Evolutionary conservation across 176 grass and related monocot species (phyloP).

Genomic region (Ensete ventricosum): DNA sequence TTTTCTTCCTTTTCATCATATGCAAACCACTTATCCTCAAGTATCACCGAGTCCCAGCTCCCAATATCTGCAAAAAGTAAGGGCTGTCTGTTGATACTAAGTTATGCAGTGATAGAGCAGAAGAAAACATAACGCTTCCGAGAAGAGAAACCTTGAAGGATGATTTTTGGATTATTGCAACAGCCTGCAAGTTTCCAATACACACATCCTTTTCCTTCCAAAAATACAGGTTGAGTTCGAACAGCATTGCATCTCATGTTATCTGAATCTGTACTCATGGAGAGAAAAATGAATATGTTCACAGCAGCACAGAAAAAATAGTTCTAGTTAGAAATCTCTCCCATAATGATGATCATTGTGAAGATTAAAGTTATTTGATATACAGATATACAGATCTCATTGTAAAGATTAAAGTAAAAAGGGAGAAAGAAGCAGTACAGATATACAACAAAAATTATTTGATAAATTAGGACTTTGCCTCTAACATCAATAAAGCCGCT

Average conservation of each 20-base stretch:
- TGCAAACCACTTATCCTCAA: slow-evolving; percentile 37
- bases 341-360: no score
- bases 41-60: slow-evolving; percentile 11
- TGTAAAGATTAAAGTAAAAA: neutral
- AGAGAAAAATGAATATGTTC: neutral
- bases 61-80: slow-evolving; percentile 26
- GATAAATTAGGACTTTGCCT: neutral
- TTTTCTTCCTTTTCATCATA: slow-evolving; percentile 39
- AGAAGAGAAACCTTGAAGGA: slow-evolving; percentile 33
- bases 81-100: neutral
- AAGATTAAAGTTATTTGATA: no score
- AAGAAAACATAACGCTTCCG: neutral
- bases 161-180: slow-evolving; percentile 17
- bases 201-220: slow-evolving; percentile 20
- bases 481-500: no score
- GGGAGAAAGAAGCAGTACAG: slow-evolving; percentile 12
- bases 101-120: neutral
- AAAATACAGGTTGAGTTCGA: slow-evolving; percentile 43
- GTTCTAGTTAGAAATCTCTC: neutral
- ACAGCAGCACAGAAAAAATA: neutral
- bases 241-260: slow-evolving; percentile 28
- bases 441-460: neutral
- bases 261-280: slow-evolving; percentile 26
- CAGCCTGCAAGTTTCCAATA: slow-evolving; percentile 38
- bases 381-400: no score